A percentile compares a stretch with the other conserved stretches of the same genome.
Conservation (phyloP, 208 protist species). For the Trypanosoma platydactyli region DNA sequence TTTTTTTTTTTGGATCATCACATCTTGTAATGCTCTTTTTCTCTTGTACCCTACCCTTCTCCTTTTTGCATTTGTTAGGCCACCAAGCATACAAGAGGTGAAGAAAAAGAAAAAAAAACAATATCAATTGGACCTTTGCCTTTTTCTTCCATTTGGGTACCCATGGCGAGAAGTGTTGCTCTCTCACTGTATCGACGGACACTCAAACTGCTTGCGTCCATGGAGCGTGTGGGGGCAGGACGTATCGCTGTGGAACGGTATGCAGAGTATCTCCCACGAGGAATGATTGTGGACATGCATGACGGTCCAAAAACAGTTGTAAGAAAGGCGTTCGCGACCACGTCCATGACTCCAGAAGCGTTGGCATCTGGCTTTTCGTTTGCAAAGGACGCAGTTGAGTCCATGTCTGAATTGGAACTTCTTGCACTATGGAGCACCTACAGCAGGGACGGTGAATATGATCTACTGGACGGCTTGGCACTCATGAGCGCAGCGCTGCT, state of each 20-base stretch:
- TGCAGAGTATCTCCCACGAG: slow-evolving; percentile 48
- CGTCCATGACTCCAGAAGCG: slow-evolving; percentile 15
- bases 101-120: neutral
- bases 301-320: slow-evolving; percentile 29
- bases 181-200: slow-evolving; percentile 19
- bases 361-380: slow-evolving; percentile 49
- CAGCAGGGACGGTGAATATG: slow-evolving; percentile 30
- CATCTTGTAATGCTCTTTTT: neutral
- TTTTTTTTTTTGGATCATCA: neutral
- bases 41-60: neutral
- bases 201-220: slow-evolving; percentile 7
- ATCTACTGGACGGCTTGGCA: slow-evolving; percentile 39
- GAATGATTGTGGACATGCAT: slow-evolving; percentile 23
- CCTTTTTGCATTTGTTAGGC: too few relatives aligned
- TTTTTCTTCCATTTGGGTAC: neutral
- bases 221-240: slow-evolving; percentile 11
- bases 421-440: slow-evolving; percentile 45
- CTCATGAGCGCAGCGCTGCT: slow-evolving; percentile 44
- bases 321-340: slow-evolving; percentile 36
- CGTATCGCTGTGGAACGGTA: slow-evolving; percentile 35
- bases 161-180: slow-evolving; percentile 9
- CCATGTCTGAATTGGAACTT: slow-evolving; percentile 44
- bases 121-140: neutral
- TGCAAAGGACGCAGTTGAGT: slow-evolving; percentile 41
- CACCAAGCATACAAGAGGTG: too few relatives aligned